phyloP scores from a whole-genome alignment of 768 basidiomycete species.

The Kwoniella shandongensis region DNA sequence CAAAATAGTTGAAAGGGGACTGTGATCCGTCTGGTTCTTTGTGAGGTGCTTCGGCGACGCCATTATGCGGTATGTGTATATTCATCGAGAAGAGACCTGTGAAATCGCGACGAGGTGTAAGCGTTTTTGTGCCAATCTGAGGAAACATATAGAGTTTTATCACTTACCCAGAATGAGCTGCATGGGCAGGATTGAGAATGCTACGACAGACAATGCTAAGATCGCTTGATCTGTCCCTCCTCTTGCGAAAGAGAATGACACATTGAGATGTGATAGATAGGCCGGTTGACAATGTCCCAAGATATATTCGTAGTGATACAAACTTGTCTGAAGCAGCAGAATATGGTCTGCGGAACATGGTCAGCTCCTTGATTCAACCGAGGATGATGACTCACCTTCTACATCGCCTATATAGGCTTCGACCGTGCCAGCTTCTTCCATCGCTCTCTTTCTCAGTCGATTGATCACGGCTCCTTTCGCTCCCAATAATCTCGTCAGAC shows the following conservation, averaged over 20 bases:
- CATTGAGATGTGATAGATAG: conserved; percentile 74
- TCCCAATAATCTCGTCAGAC: conserved; percentile 69
- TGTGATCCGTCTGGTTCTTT: conserved; percentile 42
- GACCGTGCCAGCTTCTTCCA: conserved; percentile 61
- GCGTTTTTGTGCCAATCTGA: background rate
- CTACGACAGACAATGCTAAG: conserved; percentile 66
- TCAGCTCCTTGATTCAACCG: background rate
- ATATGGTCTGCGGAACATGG: conserved; percentile 70
- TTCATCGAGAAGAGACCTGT: conserved; percentile 72
- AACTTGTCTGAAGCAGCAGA: conserved; percentile 75
- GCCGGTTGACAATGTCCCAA: conserved; percentile 83
- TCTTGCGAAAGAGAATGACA: conserved; percentile 63
- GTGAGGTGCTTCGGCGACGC: conserved; percentile 27
- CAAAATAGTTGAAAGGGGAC: conserved; percentile 61
- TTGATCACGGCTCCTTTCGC: conserved; percentile 80
- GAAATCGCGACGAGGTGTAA: background rate
- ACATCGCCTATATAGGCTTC: conserved; percentile 88
- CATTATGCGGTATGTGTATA: conserved; percentile 64
- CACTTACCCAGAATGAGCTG: conserved; percentile 58
- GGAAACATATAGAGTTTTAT: no score
- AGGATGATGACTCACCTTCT: conserved; percentile 63
- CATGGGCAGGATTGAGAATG: conserved; percentile 66
- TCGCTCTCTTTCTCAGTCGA: conserved; percentile 72
- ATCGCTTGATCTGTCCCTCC: conserved; percentile 67
- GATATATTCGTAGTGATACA: conserved; percentile 83